Percentiles rank a stretch among this genome's conserved stretches.
Conservation (phyloP, 768 basidiomycete species). For the Fomitopsis serialis region DNA sequence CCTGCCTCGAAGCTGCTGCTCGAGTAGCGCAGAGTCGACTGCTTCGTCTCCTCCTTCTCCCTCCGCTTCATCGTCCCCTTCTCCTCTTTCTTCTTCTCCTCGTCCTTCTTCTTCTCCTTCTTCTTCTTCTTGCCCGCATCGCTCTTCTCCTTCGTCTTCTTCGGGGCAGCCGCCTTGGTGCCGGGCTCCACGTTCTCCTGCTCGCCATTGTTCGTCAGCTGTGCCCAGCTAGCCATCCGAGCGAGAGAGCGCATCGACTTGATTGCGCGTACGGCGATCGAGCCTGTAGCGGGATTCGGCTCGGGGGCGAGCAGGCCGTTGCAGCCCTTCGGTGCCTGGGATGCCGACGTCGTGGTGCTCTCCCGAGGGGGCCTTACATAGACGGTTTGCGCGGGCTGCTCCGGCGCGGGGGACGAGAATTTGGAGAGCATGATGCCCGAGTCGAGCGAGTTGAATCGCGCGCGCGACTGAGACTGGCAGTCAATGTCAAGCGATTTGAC, state of each 20-base stretch:
- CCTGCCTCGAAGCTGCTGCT: slow-evolving; percentile 68
- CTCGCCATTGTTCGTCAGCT: slow-evolving; percentile 39
- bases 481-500: slow-evolving; percentile 21
- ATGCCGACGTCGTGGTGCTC: not conserved
- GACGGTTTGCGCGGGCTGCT: not conserved
- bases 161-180: slow-evolving; percentile 12
- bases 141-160: slow-evolving; percentile 31
- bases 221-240: slow-evolving; percentile 68
- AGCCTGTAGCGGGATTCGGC: slow-evolving; percentile 34
- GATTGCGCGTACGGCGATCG: slow-evolving; percentile 77
- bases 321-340: not conserved
- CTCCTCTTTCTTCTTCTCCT: slow-evolving; percentile 30
- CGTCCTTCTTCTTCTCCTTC: slow-evolving; percentile 28
- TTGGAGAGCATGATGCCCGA: slow-evolving; percentile 33
- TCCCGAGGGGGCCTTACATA: not conserved
- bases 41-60: slow-evolving; percentile 23
- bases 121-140: slow-evolving; percentile 25
- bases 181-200: slow-evolving; percentile 12
- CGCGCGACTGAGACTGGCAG: slow-evolving; percentile 20
- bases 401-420: slow-evolving; percentile 1
- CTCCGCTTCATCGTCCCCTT: slow-evolving; percentile 27
- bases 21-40: slow-evolving; percentile 37
- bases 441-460: slow-evolving; percentile 63
- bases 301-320: slow-evolving; percentile 16
- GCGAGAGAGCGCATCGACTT: slow-evolving; percentile 69